phyloP scores from a whole-genome alignment of 768 basidiomycete genomes.

The Cystofilobasidium capitatum region DNA sequence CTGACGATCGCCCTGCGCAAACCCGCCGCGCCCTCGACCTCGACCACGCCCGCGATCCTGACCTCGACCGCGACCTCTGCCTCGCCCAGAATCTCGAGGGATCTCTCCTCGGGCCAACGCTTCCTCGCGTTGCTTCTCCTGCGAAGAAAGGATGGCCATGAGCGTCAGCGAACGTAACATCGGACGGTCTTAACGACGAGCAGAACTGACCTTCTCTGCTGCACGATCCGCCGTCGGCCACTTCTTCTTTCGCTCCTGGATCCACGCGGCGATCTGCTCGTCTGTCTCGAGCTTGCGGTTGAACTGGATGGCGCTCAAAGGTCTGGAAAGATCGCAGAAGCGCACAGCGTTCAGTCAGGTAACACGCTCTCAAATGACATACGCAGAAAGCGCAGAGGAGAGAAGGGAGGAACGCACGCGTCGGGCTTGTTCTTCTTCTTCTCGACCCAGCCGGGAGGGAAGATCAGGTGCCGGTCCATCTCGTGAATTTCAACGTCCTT shows the following conservation, averaged over 20 bases:
- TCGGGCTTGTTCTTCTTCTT: constrained; percentile 35
- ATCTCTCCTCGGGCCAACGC: constrained; percentile 68
- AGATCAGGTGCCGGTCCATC: constrained; percentile 85
- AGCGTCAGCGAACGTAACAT: background rate
- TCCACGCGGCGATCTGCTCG: constrained; percentile 73
- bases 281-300: constrained; percentile 32
- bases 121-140: constrained; percentile 62
- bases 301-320: constrained; percentile 34
- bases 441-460: constrained; percentile 61
- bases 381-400: background rate
- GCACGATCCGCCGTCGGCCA: constrained; percentile 66
- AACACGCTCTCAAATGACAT: background rate
- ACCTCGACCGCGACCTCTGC: constrained; percentile 33
- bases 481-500: constrained; percentile 67
- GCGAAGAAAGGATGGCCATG: background rate
- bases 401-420: constrained; percentile 32
- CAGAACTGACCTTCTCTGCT: constrained; percentile 53
- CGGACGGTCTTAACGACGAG: background rate
- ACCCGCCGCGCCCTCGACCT: constrained; percentile 20
- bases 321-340: constrained; percentile 20
- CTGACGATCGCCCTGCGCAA: background rate
- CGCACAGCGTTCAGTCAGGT: background rate
- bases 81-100: constrained; percentile 28
- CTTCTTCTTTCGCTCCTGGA: constrained; percentile 73
- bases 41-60: constrained; percentile 34